These are phyloP conservation scores for Corchorus capsularis DNA, from an alignment of 345 rosid species.

Conservation along the genomic window DNA sequence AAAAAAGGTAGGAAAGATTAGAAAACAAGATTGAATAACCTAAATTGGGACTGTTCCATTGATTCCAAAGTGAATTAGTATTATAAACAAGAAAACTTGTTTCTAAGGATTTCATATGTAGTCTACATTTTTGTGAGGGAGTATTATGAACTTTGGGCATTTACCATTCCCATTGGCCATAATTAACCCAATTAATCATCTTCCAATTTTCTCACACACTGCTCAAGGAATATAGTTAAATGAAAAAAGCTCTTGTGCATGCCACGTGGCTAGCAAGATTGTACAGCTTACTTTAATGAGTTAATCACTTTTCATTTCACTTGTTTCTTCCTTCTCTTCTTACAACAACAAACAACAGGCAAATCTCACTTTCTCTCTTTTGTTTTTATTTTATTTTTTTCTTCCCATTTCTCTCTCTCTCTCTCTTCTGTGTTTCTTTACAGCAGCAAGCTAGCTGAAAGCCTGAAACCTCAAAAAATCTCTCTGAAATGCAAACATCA, in stretches of 20 bases:
- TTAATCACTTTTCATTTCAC: conserved; percentile 8
- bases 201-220: neutral
- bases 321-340: neutral
- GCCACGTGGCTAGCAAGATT: conserved; percentile 19
- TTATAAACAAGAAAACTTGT: neutral
- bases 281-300: conserved; percentile 10
- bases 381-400: neutral
- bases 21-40: neutral
- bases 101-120: neutral
- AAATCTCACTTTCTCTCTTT: neutral
- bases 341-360: neutral
- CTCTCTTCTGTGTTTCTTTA: conserved; percentile 14
- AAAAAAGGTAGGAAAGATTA: neutral
- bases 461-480: conserved; percentile 1
- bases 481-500: conserved; percentile 15
- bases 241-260: neutral
- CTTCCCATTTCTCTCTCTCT: neutral
- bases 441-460: conserved; percentile 2
- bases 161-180: neutral
- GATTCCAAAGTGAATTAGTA: neutral
- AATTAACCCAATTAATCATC: neutral
- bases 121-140: neutral
- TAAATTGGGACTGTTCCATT: neutral
- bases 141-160: neutral
- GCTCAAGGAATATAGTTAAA: neutral